A percentile compares a stretch with the other conserved stretches of the same genome.
Evolutionary conservation across 768 basidiomycete genomes (phyloP).

Genomic region (Collybiopsis confluens): DNA sequence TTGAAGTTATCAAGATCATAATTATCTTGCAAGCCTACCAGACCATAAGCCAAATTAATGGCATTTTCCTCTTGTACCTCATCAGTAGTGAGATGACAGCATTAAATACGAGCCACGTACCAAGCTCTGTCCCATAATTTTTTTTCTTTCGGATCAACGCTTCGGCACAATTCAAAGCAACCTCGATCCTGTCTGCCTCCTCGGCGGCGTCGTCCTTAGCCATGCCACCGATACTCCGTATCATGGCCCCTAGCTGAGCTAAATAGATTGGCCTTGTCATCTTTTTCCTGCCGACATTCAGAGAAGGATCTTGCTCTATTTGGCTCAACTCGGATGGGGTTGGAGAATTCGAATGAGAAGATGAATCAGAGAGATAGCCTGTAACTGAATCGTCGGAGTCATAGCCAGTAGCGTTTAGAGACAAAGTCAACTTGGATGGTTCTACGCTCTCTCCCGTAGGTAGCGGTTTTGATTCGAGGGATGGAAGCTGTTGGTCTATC

Average conservation of each 20-base stretch:
- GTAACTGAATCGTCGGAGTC: slow-evolving; percentile 86
- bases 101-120: slow-evolving; percentile 38
- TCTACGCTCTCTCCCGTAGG: slow-evolving; percentile 7
- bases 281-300: slow-evolving; percentile 67
- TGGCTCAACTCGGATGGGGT: slow-evolving; percentile 78
- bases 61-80: slow-evolving; percentile 77
- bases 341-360: slow-evolving; percentile 75
- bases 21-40: slow-evolving; percentile 76
- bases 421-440: slow-evolving; percentile 6
- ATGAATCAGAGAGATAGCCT: slow-evolving; percentile 67
- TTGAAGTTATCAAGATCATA: slow-evolving; percentile 82
- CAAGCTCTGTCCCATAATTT: slow-evolving; percentile 83
- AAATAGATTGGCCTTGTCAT: slow-evolving; percentile 86
- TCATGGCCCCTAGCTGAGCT: slow-evolving; percentile 71
- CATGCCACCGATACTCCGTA: slow-evolving; percentile 56
- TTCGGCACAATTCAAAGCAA: slow-evolving; percentile 78
- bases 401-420: slow-evolving; percentile 27
- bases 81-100: neutral
- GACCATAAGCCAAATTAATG: slow-evolving; percentile 68
- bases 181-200: slow-evolving; percentile 73
- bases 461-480: slow-evolving; percentile 3
- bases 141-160: slow-evolving; percentile 80
- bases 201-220: slow-evolving; percentile 52
- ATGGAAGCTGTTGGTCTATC: slow-evolving; percentile 12
- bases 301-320: slow-evolving; percentile 80